Percentiles rank a stretch among this genome's conserved stretches.
These are phyloP conservation scores for Oleoguttula mirabilis DNA, from an alignment of 495 filamentous ascomycete species.

Conservation along the genomic window DNA sequence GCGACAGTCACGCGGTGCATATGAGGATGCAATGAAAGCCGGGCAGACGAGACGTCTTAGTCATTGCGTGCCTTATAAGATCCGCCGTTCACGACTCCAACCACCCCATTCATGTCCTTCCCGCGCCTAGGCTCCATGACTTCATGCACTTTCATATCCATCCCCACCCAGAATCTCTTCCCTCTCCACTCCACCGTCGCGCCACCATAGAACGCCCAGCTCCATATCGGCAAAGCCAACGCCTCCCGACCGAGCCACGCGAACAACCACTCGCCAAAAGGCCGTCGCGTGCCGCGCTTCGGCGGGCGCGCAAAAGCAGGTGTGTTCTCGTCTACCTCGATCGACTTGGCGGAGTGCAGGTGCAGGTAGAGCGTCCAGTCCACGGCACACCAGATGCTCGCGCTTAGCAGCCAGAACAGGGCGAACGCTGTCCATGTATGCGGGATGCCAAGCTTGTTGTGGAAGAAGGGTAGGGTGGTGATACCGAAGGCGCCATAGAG, in stretches of 20 bases:
- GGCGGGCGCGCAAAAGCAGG: conserved; percentile 55
- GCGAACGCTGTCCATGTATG: conserved; percentile 59
- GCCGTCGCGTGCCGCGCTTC: conserved; percentile 16
- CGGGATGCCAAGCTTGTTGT: conserved; percentile 41
- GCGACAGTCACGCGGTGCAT: no score
- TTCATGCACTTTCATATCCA: conserved; percentile 66
- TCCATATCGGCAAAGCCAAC: conserved; percentile 78
- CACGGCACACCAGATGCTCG: conserved; percentile 56
- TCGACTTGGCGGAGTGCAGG: conserved; percentile 55
- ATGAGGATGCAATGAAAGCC: no score
- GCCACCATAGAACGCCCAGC: conserved; percentile 70
- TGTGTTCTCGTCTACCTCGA: conserved; percentile 62
- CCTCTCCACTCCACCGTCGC: conserved; percentile 80
- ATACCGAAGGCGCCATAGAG: conserved; percentile 66
- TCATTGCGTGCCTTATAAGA: no score
- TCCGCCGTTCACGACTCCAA: no score
- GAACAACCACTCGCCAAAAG: conserved; percentile 57
- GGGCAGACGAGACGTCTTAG: no score
- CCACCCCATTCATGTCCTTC: no score
- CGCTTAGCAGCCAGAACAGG: conserved; percentile 50
- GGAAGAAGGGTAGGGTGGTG: conserved; percentile 57
- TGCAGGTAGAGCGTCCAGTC: conserved; percentile 64
- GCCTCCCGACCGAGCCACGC: conserved; percentile 80
- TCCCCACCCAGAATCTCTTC: conserved; percentile 63
- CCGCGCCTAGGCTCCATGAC: conserved; percentile 14